These are phyloP conservation scores for Hyphopichia buzzinii DNA, from an alignment of 1,139 yeast species.

Conservation along the genomic window DNA sequence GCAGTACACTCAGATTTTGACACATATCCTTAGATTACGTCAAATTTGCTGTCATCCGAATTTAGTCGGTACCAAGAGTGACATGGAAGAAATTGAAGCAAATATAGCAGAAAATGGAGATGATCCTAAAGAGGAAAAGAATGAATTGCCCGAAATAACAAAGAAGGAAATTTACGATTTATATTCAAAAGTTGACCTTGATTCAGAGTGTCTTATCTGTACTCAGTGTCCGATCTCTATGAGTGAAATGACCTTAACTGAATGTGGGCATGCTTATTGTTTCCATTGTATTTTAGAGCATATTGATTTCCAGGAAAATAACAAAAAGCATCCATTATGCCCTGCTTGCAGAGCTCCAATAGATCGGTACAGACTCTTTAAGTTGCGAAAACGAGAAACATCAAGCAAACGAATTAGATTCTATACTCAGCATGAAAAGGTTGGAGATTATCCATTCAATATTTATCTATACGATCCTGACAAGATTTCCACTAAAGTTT, in stretches of 20 bases:
- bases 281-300: slow-evolving; percentile 72
- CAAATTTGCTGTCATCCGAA: slow-evolving; percentile 88
- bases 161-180: slow-evolving; percentile 29
- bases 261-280: slow-evolving; percentile 83
- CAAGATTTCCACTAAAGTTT: slow-evolving; percentile 68
- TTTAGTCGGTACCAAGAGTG: slow-evolving; percentile 48
- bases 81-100: slow-evolving; percentile 36
- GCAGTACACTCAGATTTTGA: slow-evolving; percentile 74
- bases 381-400: slow-evolving; percentile 29
- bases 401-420: slow-evolving; percentile 32
- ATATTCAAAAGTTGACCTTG: slow-evolving; percentile 29
- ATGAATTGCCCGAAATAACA: slow-evolving; percentile 17
- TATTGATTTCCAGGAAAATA: slow-evolving; percentile 43
- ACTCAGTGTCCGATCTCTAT: slow-evolving; percentile 59
- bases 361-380: slow-evolving; percentile 43
- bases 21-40: slow-evolving; percentile 78
- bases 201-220: slow-evolving; percentile 82
- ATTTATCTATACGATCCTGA: slow-evolving; percentile 48
- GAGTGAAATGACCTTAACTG: slow-evolving; percentile 62
- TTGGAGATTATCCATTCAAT: slow-evolving; percentile 26
- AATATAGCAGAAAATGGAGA: slow-evolving; percentile 10
- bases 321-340: slow-evolving; percentile 40
- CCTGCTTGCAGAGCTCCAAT: slow-evolving; percentile 58
- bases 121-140: slow-evolving; percentile 26
- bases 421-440: slow-evolving; percentile 16